A percentile compares a stretch with the other conserved stretches of the same genome.
These are phyloP conservation scores for Erigeron canadensis DNA, from an alignment of 129 eudicot species.

Conservation along the genomic window DNA sequence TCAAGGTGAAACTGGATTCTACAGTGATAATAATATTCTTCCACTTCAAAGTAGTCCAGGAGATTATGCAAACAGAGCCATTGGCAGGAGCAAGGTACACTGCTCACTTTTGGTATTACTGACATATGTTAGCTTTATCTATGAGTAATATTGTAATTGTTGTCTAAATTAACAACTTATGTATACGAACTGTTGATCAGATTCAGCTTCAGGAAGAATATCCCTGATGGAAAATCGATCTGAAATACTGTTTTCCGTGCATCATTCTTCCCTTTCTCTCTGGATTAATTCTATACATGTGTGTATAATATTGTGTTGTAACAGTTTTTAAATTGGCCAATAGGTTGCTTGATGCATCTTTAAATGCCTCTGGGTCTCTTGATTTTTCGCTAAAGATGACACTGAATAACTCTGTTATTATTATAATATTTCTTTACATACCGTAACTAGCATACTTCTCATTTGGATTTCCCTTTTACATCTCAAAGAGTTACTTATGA, in stretches of 20 bases:
- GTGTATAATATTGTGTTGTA: neutral
- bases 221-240: conserved; percentile 72
- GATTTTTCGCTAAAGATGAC: conserved; percentile 98
- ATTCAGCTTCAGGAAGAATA: conserved; percentile 76
- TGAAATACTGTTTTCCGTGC: conserved; percentile 76
- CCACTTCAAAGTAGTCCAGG: conserved; percentile 38
- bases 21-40: conserved; percentile 37
- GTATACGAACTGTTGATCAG: conserved; percentile 28
- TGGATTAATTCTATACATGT: neutral
- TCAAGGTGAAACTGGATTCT: conserved; percentile 34
- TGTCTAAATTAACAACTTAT: conserved; percentile 2
- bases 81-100: conserved; percentile 69
- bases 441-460: neutral
- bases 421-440: neutral
- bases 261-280: conserved; percentile 21
- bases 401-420: conserved; percentile 69
- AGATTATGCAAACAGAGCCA: conserved; percentile 42
- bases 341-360: conserved; percentile 90
- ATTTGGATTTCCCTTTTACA: neutral
- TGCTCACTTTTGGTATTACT: conserved; percentile 12
- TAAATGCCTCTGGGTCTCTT: conserved; percentile 84
- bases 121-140: neutral
- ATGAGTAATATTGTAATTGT: neutral
- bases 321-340: neutral
- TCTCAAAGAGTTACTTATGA: neutral